phyloP scores from a whole-genome alignment of 2,329 filamentous ascomycete species.

The Monilinia fructigena region DNA sequence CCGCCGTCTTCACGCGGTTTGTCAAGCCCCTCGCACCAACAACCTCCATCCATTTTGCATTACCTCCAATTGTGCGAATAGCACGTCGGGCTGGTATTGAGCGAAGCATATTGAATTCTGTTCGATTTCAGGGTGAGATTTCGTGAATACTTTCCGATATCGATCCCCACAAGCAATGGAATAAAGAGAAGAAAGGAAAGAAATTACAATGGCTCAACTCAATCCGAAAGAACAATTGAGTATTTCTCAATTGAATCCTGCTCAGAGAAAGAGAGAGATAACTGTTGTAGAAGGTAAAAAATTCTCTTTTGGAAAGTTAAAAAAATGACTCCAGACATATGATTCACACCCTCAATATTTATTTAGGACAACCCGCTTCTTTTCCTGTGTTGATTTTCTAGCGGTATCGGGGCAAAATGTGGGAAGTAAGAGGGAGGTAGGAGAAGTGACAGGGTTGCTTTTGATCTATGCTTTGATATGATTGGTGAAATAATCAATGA shows the following conservation, averaged over 20 bases:
- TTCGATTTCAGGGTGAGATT: neutral
- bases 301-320: neutral
- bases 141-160: slow-evolving; percentile 3
- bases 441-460: neutral
- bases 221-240: slow-evolving; percentile 15
- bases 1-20: slow-evolving; percentile 43
- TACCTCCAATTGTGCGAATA: slow-evolving; percentile 45
- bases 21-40: slow-evolving; percentile 20
- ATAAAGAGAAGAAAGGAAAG: slow-evolving; percentile 14
- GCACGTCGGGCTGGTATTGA: slow-evolving; percentile 49
- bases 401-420: slow-evolving; percentile 26
- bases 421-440: slow-evolving; percentile 7
- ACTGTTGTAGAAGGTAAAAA: slow-evolving; percentile 1
- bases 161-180: neutral
- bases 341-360: slow-evolving; percentile 13
- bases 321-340: slow-evolving; percentile 11
- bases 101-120: slow-evolving; percentile 47
- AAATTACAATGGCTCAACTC: slow-evolving; percentile 19
- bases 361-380: neutral
- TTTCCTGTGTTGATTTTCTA: slow-evolving; percentile 18
- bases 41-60: slow-evolving; percentile 29
- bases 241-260: slow-evolving; percentile 16
- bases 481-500: neutral
- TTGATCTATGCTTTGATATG: neutral
- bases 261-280: slow-evolving; percentile 5